Percentiles rank a stretch among this genome's conserved stretches.
phyloP scores from a whole-genome alignment of 2,329 filamentous ascomycete genomes.

The Alternaria longipes region DNA sequence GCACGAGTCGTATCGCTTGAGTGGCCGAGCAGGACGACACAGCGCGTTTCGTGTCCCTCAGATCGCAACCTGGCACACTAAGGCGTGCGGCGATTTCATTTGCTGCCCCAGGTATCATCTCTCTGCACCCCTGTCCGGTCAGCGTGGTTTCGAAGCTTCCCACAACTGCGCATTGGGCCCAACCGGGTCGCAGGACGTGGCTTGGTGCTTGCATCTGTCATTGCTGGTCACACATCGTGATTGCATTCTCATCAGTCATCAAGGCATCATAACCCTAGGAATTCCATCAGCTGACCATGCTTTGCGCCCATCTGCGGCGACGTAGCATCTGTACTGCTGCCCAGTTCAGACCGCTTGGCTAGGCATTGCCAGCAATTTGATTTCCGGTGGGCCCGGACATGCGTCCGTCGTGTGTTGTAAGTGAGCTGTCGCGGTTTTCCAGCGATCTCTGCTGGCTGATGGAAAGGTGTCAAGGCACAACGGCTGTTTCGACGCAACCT shows the following conservation, averaged over 20 bases:
- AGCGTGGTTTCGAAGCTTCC: slow-evolving; percentile 34
- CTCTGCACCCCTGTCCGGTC: slow-evolving; percentile 29
- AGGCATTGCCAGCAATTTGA: slow-evolving; percentile 13
- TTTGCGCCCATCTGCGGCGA: slow-evolving; percentile 33
- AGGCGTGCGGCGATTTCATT: slow-evolving; percentile 38
- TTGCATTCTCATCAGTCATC: slow-evolving; percentile 31
- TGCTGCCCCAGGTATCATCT: slow-evolving; percentile 41
- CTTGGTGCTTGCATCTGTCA: slow-evolving; percentile 21
- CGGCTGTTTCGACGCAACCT: slow-evolving; percentile 43
- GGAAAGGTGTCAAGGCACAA: slow-evolving; percentile 44
- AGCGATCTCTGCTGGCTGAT: slow-evolving; percentile 27
- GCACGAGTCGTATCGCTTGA: slow-evolving; percentile 76
- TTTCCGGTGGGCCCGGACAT: slow-evolving; percentile 30
- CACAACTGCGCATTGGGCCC: slow-evolving; percentile 31
- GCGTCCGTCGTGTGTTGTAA: slow-evolving; percentile 42
- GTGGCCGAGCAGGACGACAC: slow-evolving; percentile 31
- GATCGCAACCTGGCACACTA: slow-evolving; percentile 17
- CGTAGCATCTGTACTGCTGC: slow-evolving; percentile 31
- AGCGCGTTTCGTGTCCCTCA: slow-evolving; percentile 39
- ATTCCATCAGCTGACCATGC: slow-evolving; percentile 42
- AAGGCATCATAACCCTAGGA: slow-evolving; percentile 21
- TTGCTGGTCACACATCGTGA: slow-evolving; percentile 22
- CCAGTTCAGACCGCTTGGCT: slow-evolving; percentile 15
- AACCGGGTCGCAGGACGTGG: slow-evolving; percentile 35
- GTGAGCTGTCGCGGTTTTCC: slow-evolving; percentile 35